A percentile compares a stretch with the other conserved stretches of the same genome.
Conservation (phyloP, 352 stramenopile genomes). For the Phytophthora sp. region DNA sequence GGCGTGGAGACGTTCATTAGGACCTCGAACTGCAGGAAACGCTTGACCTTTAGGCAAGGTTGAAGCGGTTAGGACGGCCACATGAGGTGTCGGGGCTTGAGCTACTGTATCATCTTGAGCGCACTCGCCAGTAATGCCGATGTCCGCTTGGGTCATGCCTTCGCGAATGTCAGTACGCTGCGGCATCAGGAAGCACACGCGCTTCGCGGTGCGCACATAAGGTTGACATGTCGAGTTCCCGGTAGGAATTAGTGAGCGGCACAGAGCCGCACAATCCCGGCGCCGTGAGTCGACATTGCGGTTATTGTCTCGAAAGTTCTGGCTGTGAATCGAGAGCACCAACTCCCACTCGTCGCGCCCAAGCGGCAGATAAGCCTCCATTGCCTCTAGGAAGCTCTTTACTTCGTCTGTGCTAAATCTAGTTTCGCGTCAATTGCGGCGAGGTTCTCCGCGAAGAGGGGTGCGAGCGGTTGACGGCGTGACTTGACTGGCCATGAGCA, state of each 20-base stretch:
- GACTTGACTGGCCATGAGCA: not conserved
- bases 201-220: not conserved
- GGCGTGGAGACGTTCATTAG: too few species aligned
- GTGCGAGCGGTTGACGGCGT: not conserved
- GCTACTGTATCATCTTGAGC: too few species aligned
- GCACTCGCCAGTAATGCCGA: not conserved
- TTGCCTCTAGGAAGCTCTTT: not conserved
- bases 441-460: not conserved
- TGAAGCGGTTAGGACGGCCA: too few species aligned
- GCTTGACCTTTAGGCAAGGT: not conserved
- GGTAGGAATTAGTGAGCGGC: not conserved
- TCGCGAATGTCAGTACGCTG: slow-evolving; percentile 2
- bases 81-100: not conserved
- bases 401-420: not conserved
- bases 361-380: not conserved
- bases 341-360: slow-evolving; percentile 4
- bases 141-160: not conserved
- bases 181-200: not conserved
- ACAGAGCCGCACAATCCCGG: slow-evolving; percentile 1
- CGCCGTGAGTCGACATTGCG: slow-evolving; percentile 5
- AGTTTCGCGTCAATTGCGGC: not conserved
- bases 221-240: not conserved
- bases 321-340: slow-evolving; percentile 4
- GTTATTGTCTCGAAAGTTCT: slow-evolving; percentile 1
- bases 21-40: not conserved